These are phyloP conservation scores for Coemansia sp. DNA, from an alignment of 192 early-diverging fungal genomes.

Conservation along the genomic window DNA sequence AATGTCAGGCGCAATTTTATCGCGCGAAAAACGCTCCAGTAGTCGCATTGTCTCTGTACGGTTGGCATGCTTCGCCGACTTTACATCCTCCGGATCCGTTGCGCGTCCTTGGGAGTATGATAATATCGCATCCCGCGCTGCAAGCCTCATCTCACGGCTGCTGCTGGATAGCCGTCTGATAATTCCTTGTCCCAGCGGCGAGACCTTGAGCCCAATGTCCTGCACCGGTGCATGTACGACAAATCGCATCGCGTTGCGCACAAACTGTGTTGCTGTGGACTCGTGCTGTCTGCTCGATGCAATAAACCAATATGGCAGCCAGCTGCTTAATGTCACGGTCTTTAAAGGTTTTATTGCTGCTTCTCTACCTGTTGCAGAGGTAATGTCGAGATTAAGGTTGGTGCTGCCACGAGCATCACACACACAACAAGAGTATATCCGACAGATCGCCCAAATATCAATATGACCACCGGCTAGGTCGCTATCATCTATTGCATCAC, in stretches of 20 bases:
- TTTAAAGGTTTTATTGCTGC: neutral
- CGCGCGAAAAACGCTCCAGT: conserved; percentile 8
- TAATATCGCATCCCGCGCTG: conserved; percentile 37
- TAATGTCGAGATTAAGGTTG: too few relatives aligned
- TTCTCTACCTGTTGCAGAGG: neutral
- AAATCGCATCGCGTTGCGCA: conserved; percentile 35
- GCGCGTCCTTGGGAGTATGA: conserved; percentile 17
- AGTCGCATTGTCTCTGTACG: conserved; percentile 27
- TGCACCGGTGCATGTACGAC: conserved; percentile 38
- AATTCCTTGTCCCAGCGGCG: conserved; percentile 42
- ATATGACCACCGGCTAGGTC: neutral
- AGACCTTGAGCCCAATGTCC: conserved; percentile 31
- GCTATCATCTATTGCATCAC: neutral
- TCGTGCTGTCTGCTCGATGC: conserved; percentile 32
- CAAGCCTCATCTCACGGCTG: conserved; percentile 44
- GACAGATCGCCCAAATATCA: neutral
- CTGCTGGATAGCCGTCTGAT: conserved; percentile 43
- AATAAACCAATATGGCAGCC: conserved; percentile 55
- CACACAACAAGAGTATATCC: conserved; percentile 4
- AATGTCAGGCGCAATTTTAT: conserved; percentile 20
- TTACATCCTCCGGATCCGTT: conserved; percentile 15
- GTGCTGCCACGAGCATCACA: conserved; percentile 4
- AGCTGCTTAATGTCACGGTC: conserved; percentile 34
- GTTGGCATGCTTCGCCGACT: conserved; percentile 23
- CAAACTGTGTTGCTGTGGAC: conserved; percentile 22